Conservation (phyloP, 257 asterid genomes). For the Lavandula angustifolia region DNA sequence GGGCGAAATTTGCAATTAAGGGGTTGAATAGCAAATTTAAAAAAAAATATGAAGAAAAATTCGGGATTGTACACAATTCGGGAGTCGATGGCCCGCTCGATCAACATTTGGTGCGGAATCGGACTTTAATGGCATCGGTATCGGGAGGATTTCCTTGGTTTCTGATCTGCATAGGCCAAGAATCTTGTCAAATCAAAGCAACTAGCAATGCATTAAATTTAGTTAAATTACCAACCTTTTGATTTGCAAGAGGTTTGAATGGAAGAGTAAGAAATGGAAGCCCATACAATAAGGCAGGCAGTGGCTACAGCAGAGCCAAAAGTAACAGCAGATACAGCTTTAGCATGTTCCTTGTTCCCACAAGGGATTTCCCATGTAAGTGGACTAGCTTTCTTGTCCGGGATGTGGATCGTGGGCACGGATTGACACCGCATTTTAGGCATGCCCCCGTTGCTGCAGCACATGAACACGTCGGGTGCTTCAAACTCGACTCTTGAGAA, state of each 20-base stretch:
- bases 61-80: too few relatives aligned
- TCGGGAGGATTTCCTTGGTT: background rate
- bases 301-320: conserved; percentile 56
- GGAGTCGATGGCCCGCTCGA: too few relatives aligned
- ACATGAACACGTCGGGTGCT: conserved; percentile 52
- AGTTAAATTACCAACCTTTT: conserved; percentile 30
- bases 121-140: background rate
- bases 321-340: conserved; percentile 58
- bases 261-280: conserved; percentile 49
- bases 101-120: background rate
- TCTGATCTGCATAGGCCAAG: conserved; percentile 4
- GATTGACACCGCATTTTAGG: conserved; percentile 38
- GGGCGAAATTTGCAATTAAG: too few relatives aligned
- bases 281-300: conserved; percentile 51
- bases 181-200: background rate
- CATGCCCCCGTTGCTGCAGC: conserved; percentile 40
- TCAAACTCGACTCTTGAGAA: conserved; percentile 58
- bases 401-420: conserved; percentile 29
- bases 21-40: too few relatives aligned
- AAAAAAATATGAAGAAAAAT: too few relatives aligned
- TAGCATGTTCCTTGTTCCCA: conserved; percentile 63
- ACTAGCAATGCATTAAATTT: background rate
- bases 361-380: conserved; percentile 77
- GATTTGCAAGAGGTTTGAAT: conserved; percentile 10
- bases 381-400: conserved; percentile 23